Evolutionary conservation across 305 asterid species (phyloP), one percentile per base, ranked within the genome.

Genomic region (Solanum aculeatissimum): DNA sequence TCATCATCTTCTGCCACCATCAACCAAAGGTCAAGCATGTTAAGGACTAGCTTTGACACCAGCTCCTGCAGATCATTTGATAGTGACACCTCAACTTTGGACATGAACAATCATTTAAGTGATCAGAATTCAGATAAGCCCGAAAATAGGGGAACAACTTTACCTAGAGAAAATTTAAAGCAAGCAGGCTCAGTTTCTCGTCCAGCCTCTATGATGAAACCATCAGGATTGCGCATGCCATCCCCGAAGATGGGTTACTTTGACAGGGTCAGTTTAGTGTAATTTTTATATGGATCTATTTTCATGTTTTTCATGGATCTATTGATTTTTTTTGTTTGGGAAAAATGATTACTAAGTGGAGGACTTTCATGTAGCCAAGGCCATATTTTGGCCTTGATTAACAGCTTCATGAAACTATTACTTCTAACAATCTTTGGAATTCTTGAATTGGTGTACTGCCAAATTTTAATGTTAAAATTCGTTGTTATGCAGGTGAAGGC

Each of bases 241-340:
- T 92, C 98, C 65, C 99, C 98, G 23, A 94, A 93, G 89, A 93
- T 97, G 86, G 99, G 99, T 70, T 94, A 85, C 90, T 97, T 97
- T 86, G 99, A 97, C 53, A 98, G 98, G 99, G 99, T 97, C 82
- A 89, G 97, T 92, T 87, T 85, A 51, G 82, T 83, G 63, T 23
- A 6, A 19, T 71, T 43, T n/a, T 84, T 8, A 65, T 51, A 47
- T 60, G 32, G 66, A 68, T 78, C 27, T 49, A 69, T 40, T 55
- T 16, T 43, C 71, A 63, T 47, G 66, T 79, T 58, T 16, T 54
- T 58, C 14, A 0, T 21, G 38, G 35, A 83, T 72, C 35, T 12
- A 21, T 23, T 43, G 57, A 71, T 43, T 21, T 13, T 68, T 29
- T 21, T 72, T 42, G 55, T 40, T 23, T 2, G 35, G 53, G 21